Evolutionary conservation across 495 filamentous ascomycete genomes (phyloP).

Genomic region (Penicillium pancosmium): DNA sequence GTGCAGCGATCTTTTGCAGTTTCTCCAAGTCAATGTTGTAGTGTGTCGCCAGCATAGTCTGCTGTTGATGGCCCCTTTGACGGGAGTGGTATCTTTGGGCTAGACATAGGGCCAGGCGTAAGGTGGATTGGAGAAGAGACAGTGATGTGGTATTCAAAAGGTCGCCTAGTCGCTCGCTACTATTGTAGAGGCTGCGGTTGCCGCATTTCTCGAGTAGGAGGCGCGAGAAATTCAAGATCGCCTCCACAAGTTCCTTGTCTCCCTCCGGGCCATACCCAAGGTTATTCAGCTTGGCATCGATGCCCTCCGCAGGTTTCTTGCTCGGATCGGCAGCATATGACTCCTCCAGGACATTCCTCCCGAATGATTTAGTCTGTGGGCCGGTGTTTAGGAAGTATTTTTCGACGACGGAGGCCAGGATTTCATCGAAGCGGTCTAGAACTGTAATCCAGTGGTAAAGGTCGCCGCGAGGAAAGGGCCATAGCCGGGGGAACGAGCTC

Average conservation of each 20-base stretch:
- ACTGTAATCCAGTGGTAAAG: constrained; percentile 98
- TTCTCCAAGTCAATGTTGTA: constrained; percentile 94
- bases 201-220: constrained; percentile 92
- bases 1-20: constrained; percentile 77
- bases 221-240: constrained; percentile 79
- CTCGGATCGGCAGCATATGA: constrained; percentile 48
- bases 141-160: constrained; percentile 85
- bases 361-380: constrained; percentile 77
- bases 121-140: constrained; percentile 69
- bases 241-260: constrained; percentile 76
- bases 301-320: constrained; percentile 44
- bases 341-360: constrained; percentile 61
- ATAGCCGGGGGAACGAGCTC: constrained; percentile 77
- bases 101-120: constrained; percentile 77
- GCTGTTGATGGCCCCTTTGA: constrained; percentile 70
- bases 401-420: constrained; percentile 78
- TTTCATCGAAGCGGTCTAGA: constrained; percentile 89
- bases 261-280: constrained; percentile 71
- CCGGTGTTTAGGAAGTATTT: constrained; percentile 81
- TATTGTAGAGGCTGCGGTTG: constrained; percentile 93
- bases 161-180: constrained; percentile 83
- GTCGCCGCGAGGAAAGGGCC: constrained; percentile 96
- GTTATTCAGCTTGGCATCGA: constrained; percentile 55
- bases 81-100: constrained; percentile 91
- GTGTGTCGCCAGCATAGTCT: constrained; percentile 75